These are phyloP conservation scores for Plasmodium reichenowi DNA, from an alignment of 169 alveolate species.

Conservation along the genomic window DNA sequence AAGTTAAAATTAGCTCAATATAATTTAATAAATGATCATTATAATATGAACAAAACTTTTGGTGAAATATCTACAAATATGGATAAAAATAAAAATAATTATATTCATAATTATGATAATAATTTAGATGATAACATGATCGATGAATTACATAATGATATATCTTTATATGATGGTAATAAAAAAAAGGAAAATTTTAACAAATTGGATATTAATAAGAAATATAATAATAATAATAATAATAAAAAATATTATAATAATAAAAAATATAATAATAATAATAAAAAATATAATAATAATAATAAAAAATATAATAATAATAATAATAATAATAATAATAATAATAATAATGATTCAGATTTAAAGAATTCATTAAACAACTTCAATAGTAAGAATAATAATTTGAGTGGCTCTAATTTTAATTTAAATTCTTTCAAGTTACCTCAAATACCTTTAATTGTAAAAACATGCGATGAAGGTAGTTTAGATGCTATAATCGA, in stretches of 20 bases:
- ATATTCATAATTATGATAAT: no score
- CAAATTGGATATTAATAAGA: not conserved
- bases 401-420: no score
- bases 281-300: not conserved
- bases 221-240: not conserved
- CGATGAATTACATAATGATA: not conserved
- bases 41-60: not conserved
- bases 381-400: not conserved
- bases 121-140: no score
- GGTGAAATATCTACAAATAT: no score
- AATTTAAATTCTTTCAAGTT: not conserved
- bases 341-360: not conserved
- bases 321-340: not conserved
- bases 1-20: conserved; percentile 84
- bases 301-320: not conserved
- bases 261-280: not conserved
- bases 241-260: not conserved
- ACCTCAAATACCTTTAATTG: conserved; percentile 82
- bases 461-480: conserved; percentile 92
- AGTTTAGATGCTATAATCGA: conserved; percentile 90
- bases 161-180: not conserved
- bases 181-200: not conserved
- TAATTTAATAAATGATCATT: conserved; percentile 58
- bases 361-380: not conserved
- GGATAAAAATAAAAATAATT: no score